These are phyloP conservation scores for Xylariaceae sp. DNA, from an alignment of 2,329 filamentous ascomycete genomes.

Conservation along the genomic window DNA sequence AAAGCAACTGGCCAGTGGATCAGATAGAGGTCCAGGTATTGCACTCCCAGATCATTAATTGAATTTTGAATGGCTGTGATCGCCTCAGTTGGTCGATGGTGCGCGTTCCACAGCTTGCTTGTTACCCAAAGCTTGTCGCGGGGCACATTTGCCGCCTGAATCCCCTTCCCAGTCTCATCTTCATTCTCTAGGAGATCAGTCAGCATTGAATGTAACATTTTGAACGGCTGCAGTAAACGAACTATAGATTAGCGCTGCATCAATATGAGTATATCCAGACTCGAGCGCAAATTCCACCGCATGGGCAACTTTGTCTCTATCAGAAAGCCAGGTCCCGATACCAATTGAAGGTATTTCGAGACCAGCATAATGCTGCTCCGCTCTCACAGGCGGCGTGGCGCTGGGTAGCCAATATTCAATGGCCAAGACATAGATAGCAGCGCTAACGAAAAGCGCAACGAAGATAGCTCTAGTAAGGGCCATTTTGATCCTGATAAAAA, in stretches of 20 bases:
- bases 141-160: slow-evolving; percentile 53
- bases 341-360: slow-evolving; percentile 38
- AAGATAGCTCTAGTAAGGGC: slow-evolving; percentile 1
- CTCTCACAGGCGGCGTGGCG: slow-evolving; percentile 17
- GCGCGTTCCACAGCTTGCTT: slow-evolving; percentile 44
- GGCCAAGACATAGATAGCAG: slow-evolving; percentile 7
- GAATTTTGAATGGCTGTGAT: slow-evolving; percentile 53
- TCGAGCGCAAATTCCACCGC: slow-evolving; percentile 39
- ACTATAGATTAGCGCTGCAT: slow-evolving; percentile 41
- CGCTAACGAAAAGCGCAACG: slow-evolving; percentile 11
- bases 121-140: slow-evolving; percentile 61
- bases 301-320: slow-evolving; percentile 38
- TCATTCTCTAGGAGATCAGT: slow-evolving; percentile 47
- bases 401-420: neutral
- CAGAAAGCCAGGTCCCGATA: slow-evolving; percentile 41
- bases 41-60: slow-evolving; percentile 53
- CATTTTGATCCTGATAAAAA: slow-evolving; percentile 7
- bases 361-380: neutral
- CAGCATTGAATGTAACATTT: neutral
- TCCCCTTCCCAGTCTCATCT: slow-evolving; percentile 53
- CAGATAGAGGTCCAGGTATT: slow-evolving; percentile 60
- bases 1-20: slow-evolving; percentile 51
- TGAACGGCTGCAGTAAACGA: neutral
- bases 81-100: slow-evolving; percentile 44
- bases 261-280: slow-evolving; percentile 39